phyloP scores from a whole-genome alignment of 352 stramenopile genomes.

The Phytophthora ohioensis region DNA sequence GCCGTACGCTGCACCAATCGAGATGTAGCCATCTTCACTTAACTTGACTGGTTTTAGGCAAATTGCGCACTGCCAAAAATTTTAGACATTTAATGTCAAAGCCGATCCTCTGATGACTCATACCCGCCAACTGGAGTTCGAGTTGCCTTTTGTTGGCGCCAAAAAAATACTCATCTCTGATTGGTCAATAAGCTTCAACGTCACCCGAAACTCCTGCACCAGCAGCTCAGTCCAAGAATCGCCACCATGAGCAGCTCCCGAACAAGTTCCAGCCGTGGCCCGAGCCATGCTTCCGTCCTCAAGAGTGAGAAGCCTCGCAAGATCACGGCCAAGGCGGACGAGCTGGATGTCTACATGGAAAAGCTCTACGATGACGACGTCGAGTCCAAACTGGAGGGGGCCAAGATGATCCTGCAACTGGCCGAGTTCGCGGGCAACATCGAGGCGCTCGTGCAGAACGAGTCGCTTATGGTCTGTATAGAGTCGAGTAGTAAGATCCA shows the following conservation, averaged over 20 bases:
- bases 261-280: constrained; percentile 33
- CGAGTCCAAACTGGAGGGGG: constrained; percentile 87
- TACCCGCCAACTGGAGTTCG: constrained; percentile 15
- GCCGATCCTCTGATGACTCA: background rate
- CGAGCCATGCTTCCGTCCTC: constrained; percentile 11
- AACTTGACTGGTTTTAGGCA: constrained; percentile 3
- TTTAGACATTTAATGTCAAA: background rate
- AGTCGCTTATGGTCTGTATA: constrained; percentile 90
- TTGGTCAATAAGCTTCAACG: constrained; percentile 40
- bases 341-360: constrained; percentile 95
- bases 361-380: constrained; percentile 94
- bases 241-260: constrained; percentile 40
- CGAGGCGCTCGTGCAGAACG: constrained; percentile 94
- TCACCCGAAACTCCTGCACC: constrained; percentile 29
- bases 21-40: constrained; percentile 48
- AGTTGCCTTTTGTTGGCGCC: constrained; percentile 24
- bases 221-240: constrained; percentile 15
- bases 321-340: constrained; percentile 68
- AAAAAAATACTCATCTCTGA: constrained; percentile 10
- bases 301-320: constrained; percentile 57
- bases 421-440: constrained; percentile 91
- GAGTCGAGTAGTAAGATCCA: constrained; percentile 25
- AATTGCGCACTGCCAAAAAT: constrained; percentile 23
- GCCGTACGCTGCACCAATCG: constrained; percentile 73
- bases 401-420: constrained; percentile 93